Evolutionary conservation across 108 stramenopile genomes (phyloP).

Genomic region (Epipyxis sp.): DNA sequence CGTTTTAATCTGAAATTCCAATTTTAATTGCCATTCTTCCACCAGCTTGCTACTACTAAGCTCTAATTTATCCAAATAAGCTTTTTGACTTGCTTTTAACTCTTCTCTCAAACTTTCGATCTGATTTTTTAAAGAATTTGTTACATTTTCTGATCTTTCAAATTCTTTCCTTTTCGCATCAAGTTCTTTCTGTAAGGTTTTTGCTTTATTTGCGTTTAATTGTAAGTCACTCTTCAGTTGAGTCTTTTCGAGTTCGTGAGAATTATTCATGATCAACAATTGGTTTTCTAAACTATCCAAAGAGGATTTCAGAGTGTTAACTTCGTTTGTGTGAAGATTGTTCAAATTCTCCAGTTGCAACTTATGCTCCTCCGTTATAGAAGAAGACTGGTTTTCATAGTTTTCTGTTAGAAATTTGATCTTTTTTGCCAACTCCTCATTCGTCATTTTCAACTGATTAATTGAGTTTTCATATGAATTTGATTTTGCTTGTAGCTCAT

Average conservation of each 20-base stretch:
- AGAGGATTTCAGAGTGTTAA: neutral
- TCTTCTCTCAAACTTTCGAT: conserved; percentile 30
- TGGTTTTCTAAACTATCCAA: conserved; percentile 3
- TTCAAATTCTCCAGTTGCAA: neutral
- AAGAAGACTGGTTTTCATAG: neutral
- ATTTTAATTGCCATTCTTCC: neutral
- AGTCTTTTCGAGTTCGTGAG: neutral
- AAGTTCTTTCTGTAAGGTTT: conserved; percentile 4
- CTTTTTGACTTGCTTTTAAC: conserved; percentile 27
- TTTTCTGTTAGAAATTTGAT: too few relatives aligned
- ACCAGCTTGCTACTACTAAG: neutral
- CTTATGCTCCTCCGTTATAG: neutral
- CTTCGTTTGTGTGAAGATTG: neutral
- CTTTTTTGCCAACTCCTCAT: too few relatives aligned
- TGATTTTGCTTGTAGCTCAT: too few relatives aligned
- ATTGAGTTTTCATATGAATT: too few relatives aligned
- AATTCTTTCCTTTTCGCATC: conserved; percentile 30
- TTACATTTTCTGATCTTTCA: neutral
- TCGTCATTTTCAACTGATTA: too few relatives aligned
- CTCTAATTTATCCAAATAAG: conserved; percentile 18
- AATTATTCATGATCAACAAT: neutral
- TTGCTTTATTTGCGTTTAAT: neutral
- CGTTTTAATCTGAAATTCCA: neutral
- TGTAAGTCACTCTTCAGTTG: neutral
- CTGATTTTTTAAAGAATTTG: conserved; percentile 18